phyloP scores from a whole-genome alignment of 2,329 filamentous ascomycete species.

The Hymenoscyphus infarciens region DNA sequence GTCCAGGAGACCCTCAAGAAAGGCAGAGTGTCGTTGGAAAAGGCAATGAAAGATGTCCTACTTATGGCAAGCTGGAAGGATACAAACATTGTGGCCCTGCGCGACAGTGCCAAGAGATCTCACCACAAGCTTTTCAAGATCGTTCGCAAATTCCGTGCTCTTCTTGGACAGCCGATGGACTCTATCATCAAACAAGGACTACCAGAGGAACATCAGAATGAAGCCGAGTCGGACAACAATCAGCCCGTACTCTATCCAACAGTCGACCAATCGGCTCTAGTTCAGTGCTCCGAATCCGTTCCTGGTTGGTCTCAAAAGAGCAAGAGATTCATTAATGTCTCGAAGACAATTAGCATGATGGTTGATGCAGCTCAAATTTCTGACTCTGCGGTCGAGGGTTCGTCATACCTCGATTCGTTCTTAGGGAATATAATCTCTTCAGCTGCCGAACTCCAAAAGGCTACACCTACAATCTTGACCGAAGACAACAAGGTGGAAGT shows the following conservation, averaged over 20 bases:
- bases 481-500: slow-evolving; percentile 82
- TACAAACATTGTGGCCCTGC: slow-evolving; percentile 84
- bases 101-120: slow-evolving; percentile 84
- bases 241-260: slow-evolving; percentile 17
- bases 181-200: slow-evolving; percentile 57
- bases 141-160: slow-evolving; percentile 80
- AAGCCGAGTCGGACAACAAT: slow-evolving; percentile 8
- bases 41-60: slow-evolving; percentile 88
- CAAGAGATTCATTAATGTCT: slow-evolving; percentile 67
- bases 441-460: slow-evolving; percentile 72
- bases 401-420: slow-evolving; percentile 62
- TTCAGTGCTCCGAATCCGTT: slow-evolving; percentile 31
- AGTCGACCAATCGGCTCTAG: slow-evolving; percentile 30
- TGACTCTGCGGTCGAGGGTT: slow-evolving; percentile 50
- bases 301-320: slow-evolving; percentile 45
- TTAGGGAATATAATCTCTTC: slow-evolving; percentile 63
- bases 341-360: slow-evolving; percentile 73
- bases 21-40: slow-evolving; percentile 75
- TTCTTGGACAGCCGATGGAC: slow-evolving; percentile 74
- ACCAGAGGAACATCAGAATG: slow-evolving; percentile 41
- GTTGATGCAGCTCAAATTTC: slow-evolving; percentile 54
- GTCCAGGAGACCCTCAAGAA: slow-evolving; percentile 62
- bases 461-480: slow-evolving; percentile 75
- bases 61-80: slow-evolving; percentile 97
- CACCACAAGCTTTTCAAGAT: slow-evolving; percentile 90